Evolutionary conservation across 805 yeast genomes (phyloP).

Genomic region (Monosporozyma servazzii): DNA sequence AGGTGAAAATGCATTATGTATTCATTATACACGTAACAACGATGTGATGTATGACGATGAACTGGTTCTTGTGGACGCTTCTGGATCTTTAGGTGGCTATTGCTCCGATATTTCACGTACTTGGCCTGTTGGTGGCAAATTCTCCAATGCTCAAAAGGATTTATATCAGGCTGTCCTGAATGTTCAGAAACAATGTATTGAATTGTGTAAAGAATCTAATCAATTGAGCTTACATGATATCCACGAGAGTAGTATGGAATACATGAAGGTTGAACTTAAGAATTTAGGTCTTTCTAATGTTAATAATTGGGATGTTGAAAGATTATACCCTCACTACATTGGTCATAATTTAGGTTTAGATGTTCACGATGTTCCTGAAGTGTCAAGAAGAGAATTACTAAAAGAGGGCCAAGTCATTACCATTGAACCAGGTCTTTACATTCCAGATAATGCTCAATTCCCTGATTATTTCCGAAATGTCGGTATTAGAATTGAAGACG

Average conservation of each 20-base stretch:
- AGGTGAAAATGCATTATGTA: constrained; percentile 80
- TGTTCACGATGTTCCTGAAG: constrained; percentile 70
- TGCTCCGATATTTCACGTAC: constrained; percentile 93
- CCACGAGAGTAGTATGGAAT: constrained; percentile 57
- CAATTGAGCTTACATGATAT: constrained; percentile 59
- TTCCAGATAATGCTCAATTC: constrained; percentile 61
- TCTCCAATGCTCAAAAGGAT: constrained; percentile 72
- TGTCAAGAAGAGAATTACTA: constrained; percentile 46
- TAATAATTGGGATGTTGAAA: constrained; percentile 43
- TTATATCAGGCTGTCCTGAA: constrained; percentile 80
- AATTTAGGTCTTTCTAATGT: constrained; percentile 60
- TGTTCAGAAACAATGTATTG: constrained; percentile 73
- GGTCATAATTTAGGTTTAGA: constrained; percentile 95
- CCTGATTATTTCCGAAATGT: constrained; percentile 78
- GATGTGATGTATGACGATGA: constrained; percentile 70
- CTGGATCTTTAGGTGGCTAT: constrained; percentile 89
- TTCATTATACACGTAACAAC: constrained; percentile 91
- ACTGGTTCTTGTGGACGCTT: constrained; percentile 87
- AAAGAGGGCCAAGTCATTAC: constrained; percentile 76
- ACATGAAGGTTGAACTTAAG: constrained; percentile 53
- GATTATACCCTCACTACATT: constrained; percentile 81
- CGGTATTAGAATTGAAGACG: constrained; percentile 93
- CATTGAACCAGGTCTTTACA: constrained; percentile 90
- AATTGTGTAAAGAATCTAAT: constrained; percentile 46
- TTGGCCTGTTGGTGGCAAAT: constrained; percentile 81